Percentiles rank a stretch among this genome's conserved stretches.
phyloP scores from a whole-genome alignment of 768 basidiomycete genomes.

The Serendipita sp. region DNA sequence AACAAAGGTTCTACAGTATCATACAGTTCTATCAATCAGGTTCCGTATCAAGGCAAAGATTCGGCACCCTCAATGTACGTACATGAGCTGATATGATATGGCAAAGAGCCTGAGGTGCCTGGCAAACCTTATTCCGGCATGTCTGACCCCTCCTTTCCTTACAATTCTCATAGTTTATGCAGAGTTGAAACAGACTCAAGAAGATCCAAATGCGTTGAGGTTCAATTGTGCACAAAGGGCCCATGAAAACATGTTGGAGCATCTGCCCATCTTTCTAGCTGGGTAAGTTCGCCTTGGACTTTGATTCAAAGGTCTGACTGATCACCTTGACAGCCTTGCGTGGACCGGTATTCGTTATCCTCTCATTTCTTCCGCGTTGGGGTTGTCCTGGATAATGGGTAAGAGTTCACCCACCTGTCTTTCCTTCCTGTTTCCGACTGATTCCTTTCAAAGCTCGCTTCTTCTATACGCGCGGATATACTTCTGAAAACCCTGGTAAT shows the following conservation, averaged over 20 bases:
- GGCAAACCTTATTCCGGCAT: neutral
- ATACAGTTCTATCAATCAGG: neutral
- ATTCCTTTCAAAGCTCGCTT: neutral
- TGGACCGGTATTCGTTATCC: neutral
- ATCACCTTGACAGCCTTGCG: neutral
- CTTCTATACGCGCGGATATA: neutral
- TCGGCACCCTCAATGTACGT: neutral
- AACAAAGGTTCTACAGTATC: neutral
- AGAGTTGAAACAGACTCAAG: neutral
- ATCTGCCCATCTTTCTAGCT: neutral
- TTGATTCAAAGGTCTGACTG: neutral
- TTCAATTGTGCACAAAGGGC: slow-evolving; percentile 11
- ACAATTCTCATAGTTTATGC: neutral
- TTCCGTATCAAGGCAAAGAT: neutral
- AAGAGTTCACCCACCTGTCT: neutral
- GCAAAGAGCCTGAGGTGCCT: neutral
- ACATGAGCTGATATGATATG: neutral
- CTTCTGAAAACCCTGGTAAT: neutral
- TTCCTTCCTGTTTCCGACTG: neutral
- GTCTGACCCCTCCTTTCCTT: neutral
- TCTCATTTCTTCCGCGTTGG: neutral
- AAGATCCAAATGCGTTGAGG: neutral
- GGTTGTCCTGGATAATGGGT: neutral
- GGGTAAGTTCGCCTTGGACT: neutral
- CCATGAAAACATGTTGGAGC: slow-evolving; percentile 9